Conservation (phyloP, 306 rosid genomes). For the Erythrophleum fordii region DNA sequence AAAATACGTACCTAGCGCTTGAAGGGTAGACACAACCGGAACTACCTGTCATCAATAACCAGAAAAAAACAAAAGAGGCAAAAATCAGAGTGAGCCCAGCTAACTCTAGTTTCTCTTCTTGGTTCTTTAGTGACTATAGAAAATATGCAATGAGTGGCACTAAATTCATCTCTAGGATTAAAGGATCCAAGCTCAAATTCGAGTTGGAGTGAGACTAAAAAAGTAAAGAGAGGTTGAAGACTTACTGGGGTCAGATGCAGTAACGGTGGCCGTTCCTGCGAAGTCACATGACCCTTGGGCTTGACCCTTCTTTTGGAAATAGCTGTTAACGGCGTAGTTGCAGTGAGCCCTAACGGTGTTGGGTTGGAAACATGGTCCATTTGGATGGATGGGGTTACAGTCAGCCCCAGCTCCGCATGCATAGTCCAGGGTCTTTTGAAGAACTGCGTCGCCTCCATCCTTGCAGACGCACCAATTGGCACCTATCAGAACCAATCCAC, state of each 20-base stretch:
- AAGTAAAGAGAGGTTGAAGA: not conserved
- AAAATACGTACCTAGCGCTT: slow-evolving; percentile 66
- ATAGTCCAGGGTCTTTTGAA: slow-evolving; percentile 77
- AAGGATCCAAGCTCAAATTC: no score
- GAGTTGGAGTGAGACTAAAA: not conserved
- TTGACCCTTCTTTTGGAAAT: slow-evolving; percentile 79
- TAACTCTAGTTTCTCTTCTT: not conserved
- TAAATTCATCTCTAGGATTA: no score
- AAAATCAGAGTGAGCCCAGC: not conserved
- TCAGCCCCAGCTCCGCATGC: slow-evolving; percentile 98
- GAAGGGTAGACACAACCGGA: slow-evolving; percentile 76
- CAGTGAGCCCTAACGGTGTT: slow-evolving; percentile 78
- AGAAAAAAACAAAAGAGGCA: no score
- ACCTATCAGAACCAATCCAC: slow-evolving; percentile 41
- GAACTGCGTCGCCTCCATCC: slow-evolving; percentile 57
- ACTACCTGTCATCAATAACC: slow-evolving; percentile 53
- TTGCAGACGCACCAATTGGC: slow-evolving; percentile 87
- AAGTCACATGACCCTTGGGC: slow-evolving; percentile 74
- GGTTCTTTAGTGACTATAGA: not conserved
- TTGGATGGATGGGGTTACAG: slow-evolving; percentile 61
- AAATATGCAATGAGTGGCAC: no score
- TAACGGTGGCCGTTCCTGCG: slow-evolving; percentile 59
- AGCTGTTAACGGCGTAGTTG: slow-evolving; percentile 82
- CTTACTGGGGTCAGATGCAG: slow-evolving; percentile 76
- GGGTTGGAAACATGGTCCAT: slow-evolving; percentile 67